Conservation (phyloP, 352 stramenopile genomes). For the Ophiocytium majus region DNA sequence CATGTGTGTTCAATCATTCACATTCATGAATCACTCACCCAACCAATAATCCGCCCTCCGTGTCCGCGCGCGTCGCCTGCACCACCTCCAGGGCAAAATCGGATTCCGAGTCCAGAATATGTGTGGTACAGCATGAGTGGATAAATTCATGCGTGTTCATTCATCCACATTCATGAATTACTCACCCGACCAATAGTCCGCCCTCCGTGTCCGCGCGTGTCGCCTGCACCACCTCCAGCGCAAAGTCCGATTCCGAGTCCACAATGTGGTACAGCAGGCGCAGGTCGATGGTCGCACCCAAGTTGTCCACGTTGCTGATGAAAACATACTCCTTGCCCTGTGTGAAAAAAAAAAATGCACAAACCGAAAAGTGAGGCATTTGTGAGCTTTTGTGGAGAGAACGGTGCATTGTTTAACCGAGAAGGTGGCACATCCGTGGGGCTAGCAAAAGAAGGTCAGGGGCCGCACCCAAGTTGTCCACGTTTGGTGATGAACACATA, state of each 20-base stretch:
- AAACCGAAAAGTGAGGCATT: background rate
- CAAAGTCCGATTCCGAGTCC: slow-evolving; percentile 82
- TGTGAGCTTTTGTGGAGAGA: background rate
- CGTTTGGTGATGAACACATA: slow-evolving; percentile 92
- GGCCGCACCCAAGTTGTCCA: slow-evolving; percentile 86
- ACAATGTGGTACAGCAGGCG: slow-evolving; percentile 91
- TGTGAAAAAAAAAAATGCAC: no score
- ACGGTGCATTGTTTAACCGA: background rate
- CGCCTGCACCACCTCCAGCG: slow-evolving; percentile 88
- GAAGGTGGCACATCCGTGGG: slow-evolving; percentile 15
- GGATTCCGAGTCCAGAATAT: slow-evolving; percentile 82
- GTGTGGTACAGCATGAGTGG: no score
- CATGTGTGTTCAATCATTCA: background rate
- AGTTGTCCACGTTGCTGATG: slow-evolving; percentile 90
- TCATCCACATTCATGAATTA: slow-evolving; percentile 87
- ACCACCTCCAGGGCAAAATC: slow-evolving; percentile 88
- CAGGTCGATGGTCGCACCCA: slow-evolving; percentile 79
- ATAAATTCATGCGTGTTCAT: no score
- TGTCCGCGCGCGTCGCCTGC: slow-evolving; percentile 81
- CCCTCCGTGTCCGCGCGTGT: slow-evolving; percentile 82
- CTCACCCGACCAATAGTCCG: slow-evolving; percentile 81
- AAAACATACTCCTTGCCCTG: slow-evolving; percentile 91
- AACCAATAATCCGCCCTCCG: slow-evolving; percentile 80
- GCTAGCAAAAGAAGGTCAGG: slow-evolving; percentile 83
- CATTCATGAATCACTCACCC: slow-evolving; percentile 64